Evolutionary conservation across 1,284 basidiomycete species (phyloP).

Genomic region (Pholiota adiposa): DNA sequence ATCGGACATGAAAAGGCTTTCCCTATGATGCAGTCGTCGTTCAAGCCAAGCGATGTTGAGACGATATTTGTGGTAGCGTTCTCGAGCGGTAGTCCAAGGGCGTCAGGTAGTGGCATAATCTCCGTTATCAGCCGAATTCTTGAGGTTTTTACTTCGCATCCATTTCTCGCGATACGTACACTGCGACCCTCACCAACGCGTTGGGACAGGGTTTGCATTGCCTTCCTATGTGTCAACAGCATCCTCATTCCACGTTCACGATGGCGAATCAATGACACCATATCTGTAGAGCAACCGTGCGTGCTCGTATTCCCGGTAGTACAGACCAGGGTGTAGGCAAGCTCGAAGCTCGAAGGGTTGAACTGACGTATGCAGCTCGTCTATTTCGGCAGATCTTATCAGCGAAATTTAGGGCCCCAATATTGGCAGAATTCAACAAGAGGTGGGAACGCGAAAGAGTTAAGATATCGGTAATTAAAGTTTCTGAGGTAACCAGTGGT

Average conservation of each 20-base stretch:
- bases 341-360: constrained; percentile 37
- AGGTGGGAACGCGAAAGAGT: background rate
- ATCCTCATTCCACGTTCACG: constrained; percentile 55
- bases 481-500: constrained; percentile 66
- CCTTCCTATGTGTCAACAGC: constrained; percentile 50
- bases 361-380: constrained; percentile 48
- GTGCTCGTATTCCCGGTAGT: constrained; percentile 58
- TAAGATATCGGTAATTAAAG: constrained; percentile 34
- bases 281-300: constrained; percentile 50
- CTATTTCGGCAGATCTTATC: constrained; percentile 26
- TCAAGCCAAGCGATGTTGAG: background rate
- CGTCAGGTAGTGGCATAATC: background rate
- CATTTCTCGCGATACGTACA: constrained; percentile 49
- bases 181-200: constrained; percentile 53
- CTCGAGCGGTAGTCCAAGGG: constrained; percentile 14
- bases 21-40: background rate
- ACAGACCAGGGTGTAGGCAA: constrained; percentile 59
- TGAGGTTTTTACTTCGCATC: constrained; percentile 59
- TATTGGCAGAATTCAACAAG: background rate
- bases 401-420: constrained; percentile 11
- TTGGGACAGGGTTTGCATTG: constrained; percentile 51
- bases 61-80: constrained; percentile 23
- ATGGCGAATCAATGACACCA: constrained; percentile 64
- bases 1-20: background rate
- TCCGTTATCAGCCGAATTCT: constrained; percentile 4